Evolutionary conservation across 306 rosid species (phyloP), one percentile per base, ranked within the genome.

Genomic region (Oemleria cerasiformis): DNA sequence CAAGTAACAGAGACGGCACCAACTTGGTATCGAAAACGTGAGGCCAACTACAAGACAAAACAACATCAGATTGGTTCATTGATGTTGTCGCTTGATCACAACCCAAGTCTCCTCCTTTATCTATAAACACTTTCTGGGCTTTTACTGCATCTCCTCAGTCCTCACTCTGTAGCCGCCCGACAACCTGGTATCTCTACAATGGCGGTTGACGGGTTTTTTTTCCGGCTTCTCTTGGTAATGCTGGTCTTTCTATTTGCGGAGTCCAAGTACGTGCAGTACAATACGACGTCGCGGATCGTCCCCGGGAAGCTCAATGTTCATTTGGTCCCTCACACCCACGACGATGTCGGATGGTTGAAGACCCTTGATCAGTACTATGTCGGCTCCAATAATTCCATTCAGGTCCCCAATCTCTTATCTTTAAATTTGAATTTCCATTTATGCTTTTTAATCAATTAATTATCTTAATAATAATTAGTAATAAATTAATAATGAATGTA

Each of bases 261-360:
- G 60, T 76, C 86, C 0, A 86, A 81, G 80, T 88, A 65, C 51
- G 69, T 91, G 16, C 66, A 48, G 61, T 91, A 91, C 80, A 82
- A 91, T 73, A 91, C 97, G 11, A 84, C 87, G 3, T 71, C 91
- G 17, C 65, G 43, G 43, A 65, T 77, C 59, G 89, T 85, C 14
- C 81, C 85, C 34, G 90, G 86, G 44, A 91, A 91, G 78, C 81
- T 91, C 49, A 88, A 88, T 45, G 95, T 91, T 68, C 97, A 91
- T 76, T 81, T 91, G 79, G 97, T 88, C 0, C 68, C 97, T 80
- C 97, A 91, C 40, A 8, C 68, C 57, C 97, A 91, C 20, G 95
- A 91, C 7, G 97, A 91, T 72, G 97, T 91, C 41, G 97, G 97
- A 1, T 88, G 97, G 97, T 82, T 91, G 90, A 91, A 91, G 83